Base-by-base conservation (phyloP, 2,329 filamentous ascomycete genomes). In the Trichoderma koningiopsis region DNA sequence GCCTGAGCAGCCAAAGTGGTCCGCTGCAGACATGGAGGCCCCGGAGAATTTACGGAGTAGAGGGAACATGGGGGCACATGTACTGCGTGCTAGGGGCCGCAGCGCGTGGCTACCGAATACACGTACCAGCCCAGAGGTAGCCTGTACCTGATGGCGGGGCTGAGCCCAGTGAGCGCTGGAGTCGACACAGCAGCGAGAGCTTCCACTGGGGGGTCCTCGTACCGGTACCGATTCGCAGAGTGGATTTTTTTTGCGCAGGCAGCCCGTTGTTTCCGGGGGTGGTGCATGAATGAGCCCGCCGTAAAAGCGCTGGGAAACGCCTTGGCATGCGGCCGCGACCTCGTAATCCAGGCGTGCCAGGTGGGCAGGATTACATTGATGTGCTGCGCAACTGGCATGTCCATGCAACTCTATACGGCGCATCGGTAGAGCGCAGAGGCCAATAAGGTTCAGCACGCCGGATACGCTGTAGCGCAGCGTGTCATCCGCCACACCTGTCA, bases 81-180 rank as follows among this genome's bases (percentile, higher is more conserved):
- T 63, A 55, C 29, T 19, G 11, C 5, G 8, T 22, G 60, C 31
- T 27, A 31, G n/a, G 5, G 14, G 47, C 10, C 13, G 60, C 19
- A 10, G 31, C n/a, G n/a, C 8, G 1, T 22, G 24, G 47, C 13
- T 65, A 65, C 62, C 24, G n/a, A 33, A 16, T 19, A 29, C 14
- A 24, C 27, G n/a, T 29, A 24, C 40, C n/a, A 29, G 24, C 7
- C 27, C 24, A 5, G 16, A 47, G n/a, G 62, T 65, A 65, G n/a
- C 31, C 16, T n/a, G 62, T 43, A 57, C 62, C 22, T 65, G 62
- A 43, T 65, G 62, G 62, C 62, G 62, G 62, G 62, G 62, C 62
- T 65, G 62, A 57, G 62, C 62, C 37, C 24, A 27, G 35, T 53
- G 35, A 24, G 43, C 43, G 35, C 22, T 49, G 47, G 47, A 49